Conservation (phyloP, 257 asterid genomes). For the Primulina huaijiensis region DNA sequence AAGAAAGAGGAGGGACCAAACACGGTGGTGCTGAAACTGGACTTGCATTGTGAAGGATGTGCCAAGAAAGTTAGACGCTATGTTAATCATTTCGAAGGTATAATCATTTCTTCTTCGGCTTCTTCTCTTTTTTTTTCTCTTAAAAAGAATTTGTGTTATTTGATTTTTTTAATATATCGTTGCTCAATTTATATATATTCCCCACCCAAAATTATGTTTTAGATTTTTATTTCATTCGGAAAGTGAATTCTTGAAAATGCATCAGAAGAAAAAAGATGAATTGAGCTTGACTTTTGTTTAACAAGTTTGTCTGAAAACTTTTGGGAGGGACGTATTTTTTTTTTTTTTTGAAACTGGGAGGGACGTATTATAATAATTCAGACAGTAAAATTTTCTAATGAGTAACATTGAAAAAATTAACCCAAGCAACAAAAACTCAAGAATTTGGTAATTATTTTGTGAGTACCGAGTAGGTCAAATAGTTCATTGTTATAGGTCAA, state of each 20-base stretch:
- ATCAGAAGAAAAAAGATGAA: background rate
- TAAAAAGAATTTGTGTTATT: too few species aligned
- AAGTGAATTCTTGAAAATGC: background rate
- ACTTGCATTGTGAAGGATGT: conserved; percentile 92
- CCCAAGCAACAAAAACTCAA: too few species aligned
- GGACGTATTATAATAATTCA: too few species aligned
- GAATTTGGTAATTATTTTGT: background rate
- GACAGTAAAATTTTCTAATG: too few species aligned
- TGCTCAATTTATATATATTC: too few species aligned
- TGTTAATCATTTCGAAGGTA: conserved; percentile 55
- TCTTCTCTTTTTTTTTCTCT: too few species aligned
- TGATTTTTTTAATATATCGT: too few species aligned
- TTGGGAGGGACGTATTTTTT: too few species aligned
- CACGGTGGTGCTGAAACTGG: conserved; percentile 60
- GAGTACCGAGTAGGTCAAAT: background rate
- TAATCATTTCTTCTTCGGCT: background rate
- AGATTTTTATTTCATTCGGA: background rate
- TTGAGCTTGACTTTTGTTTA: conserved; percentile 24
- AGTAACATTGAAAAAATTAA: too few species aligned
- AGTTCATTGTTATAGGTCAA: background rate
- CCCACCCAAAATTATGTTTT: too few species aligned
- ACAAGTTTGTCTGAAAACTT: too few species aligned
- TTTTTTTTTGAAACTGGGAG: too few species aligned
- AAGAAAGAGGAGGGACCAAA: conserved; percentile 37
- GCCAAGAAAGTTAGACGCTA: conserved; percentile 82